Evolutionary conservation across 139 green algal genomes (phyloP), one percentile per base, ranked within the genome.

Genomic region (Picocystis salinarum): DNA sequence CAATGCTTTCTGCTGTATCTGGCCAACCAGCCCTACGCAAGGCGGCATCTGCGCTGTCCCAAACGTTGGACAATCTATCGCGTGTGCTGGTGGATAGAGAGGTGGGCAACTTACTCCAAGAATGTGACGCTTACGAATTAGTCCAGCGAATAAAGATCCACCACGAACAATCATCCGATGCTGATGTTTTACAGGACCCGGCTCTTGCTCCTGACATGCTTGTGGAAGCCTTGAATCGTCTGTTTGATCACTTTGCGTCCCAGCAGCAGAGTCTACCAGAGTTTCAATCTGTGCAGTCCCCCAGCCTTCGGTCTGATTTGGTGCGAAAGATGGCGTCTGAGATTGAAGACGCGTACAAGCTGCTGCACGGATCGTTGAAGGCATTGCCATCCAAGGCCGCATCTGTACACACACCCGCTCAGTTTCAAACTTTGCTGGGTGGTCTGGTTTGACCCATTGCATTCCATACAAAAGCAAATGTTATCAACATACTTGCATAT

Each of bases 341-440:
- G 23, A 45, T 89, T 42, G 61, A 62, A 3, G 59, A 71, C 11
- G 58, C 63, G 1, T 89, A 83, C 34, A 66, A 73, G 39, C 27
- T 46, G 17, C 66, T 80, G 34, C 73, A 78, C 46, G 11, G 23
- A 0, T 52, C 55, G 5, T 45, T 88, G 13, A 42, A 60, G 5
- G 62, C 59, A 11, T 31, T 42, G 39, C 40, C 69, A 7, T 44
- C 67, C 29, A 25, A 33, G 23, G 22, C 30, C 5, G 33, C 28
- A 0, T 45, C 77, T 11, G 68, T 71, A 52, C 71, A 90, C 62
- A 75, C 66, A 7, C 77, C 77, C 3, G 48, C 56, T 11, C 71
- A 90, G 46, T 59, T 89, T 1, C 52, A 61, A n/a, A 90, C 77
- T 15, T 73, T 89, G n/a, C 40, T 6, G 5, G 40, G 20, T n/a